A percentile compares a stretch with the other conserved stretches of the same genome.
Conservation (phyloP, 306 rosid genomes). For the Oxytropis ochrocephala region DNA sequence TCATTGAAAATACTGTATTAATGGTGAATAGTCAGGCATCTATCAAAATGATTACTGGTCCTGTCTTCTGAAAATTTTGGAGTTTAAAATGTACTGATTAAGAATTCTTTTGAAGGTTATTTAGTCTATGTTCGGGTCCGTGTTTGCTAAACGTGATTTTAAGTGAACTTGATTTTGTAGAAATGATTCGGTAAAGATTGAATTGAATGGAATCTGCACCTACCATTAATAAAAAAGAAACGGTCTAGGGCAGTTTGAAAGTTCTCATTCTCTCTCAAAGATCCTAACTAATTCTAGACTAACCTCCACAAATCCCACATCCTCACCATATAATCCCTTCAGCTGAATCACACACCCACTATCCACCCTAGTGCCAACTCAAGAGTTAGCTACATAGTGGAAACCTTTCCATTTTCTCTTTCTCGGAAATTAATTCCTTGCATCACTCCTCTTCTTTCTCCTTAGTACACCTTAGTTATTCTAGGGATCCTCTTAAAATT, state of each 20-base stretch:
- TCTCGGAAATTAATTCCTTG: neutral
- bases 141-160: too few species aligned
- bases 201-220: too few species aligned
- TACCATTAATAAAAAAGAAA: neutral
- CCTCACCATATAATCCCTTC: neutral
- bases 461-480: neutral
- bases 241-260: neutral
- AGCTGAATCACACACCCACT: neutral
- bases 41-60: neutral
- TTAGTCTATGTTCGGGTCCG: too few species aligned
- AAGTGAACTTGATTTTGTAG: too few species aligned
- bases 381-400: neutral
- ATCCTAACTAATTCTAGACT: neutral
- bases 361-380: neutral
- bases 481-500: neutral
- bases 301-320: neutral
- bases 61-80: neutral
- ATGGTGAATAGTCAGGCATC: neutral
- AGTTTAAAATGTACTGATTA: too few species aligned
- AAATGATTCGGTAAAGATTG: too few species aligned
- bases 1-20: neutral
- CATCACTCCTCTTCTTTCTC: neutral
- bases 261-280: neutral
- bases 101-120: too few species aligned
- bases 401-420: neutral